Conservation (phyloP, 495 filamentous ascomycete genomes). For the Sabuloglossum arenarium region DNA sequence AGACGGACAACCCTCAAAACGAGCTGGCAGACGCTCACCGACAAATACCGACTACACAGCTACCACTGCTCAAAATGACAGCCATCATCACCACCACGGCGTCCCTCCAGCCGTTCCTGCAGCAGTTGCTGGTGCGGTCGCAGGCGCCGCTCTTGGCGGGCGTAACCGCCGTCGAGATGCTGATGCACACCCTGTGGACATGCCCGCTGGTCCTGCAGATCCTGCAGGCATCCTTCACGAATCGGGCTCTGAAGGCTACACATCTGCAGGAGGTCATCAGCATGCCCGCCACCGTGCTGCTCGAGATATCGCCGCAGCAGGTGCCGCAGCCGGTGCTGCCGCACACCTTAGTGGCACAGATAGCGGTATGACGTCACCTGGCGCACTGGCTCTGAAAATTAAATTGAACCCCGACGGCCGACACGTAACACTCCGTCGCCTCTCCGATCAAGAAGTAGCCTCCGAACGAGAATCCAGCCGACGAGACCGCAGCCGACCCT, state of each 20-base stretch:
- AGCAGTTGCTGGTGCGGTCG: not conserved
- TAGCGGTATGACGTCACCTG: conserved; percentile 26
- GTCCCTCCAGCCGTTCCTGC: conserved; percentile 5
- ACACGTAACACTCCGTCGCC: conserved; percentile 57
- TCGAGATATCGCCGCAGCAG: conserved; percentile 2
- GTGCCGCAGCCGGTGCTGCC: conserved; percentile 17
- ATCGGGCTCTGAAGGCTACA: conserved; percentile 33
- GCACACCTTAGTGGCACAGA: conserved; percentile 19
- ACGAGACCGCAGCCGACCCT: conserved; percentile 5
- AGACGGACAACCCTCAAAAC: conserved; percentile 37
- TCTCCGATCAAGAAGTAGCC: conserved; percentile 66
- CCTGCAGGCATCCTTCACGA: conserved; percentile 35
- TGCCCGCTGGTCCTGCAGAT: conserved; percentile 30
- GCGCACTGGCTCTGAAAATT: conserved; percentile 61
- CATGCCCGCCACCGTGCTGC: conserved; percentile 23
- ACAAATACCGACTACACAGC: conserved; percentile 7
- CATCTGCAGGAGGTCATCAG: conserved; percentile 26
- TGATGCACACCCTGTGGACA: conserved; percentile 13
- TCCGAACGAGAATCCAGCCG: conserved; percentile 34
- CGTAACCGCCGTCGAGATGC: not conserved
- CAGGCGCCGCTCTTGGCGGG: not conserved
- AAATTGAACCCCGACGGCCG: conserved; percentile 61
- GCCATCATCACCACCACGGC: conserved; percentile 4
- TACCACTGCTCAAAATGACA: not conserved
- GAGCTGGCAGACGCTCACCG: conserved; percentile 25